Evolutionary conservation across 2,329 filamentous ascomycete species (phyloP), one percentile per base, ranked within the genome.

Genomic region (Trichoderma sp.): DNA sequence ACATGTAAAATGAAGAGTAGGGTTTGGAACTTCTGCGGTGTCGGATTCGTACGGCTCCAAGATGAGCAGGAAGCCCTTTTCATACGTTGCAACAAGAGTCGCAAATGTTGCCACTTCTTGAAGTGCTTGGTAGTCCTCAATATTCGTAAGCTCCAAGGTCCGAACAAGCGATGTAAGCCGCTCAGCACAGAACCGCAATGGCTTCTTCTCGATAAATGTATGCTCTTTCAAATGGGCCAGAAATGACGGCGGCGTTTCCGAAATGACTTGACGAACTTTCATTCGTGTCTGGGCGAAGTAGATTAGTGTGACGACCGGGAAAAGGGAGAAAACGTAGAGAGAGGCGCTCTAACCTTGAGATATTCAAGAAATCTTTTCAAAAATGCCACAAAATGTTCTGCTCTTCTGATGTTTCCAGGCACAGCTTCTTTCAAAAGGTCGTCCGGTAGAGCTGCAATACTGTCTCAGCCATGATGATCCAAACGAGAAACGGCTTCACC

Each of bases 91-190:
- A 25, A 97, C 93, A 0, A 99, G 85, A 0, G 95, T 99, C 10
- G 95, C 95, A 79, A 99, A 99, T 0, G 93, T 97, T 22, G 96
- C 96, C 8, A 99, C 94, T 81, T 99, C 94, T 81, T 99, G 95
- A 1, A 99, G 84, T 6, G 95, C 92, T 73, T 97, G 94, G 76
- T 96, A 99, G 77, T 99, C 96, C 80, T 99, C 95, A 69, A 99
- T 97, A 73, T 96, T 98, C 35, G 94, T 96, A 68, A 99, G 88
- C 78, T 99, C 95, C 17, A 99, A 86, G 0, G 95, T 99, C 68
- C 96, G 87, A 19, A 99, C 94, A 7, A 99, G 88, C 0, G 94
- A 99, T 0, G 95, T 97, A 13, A 99, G 82, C 45, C 95, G 89
- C 79, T 99, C 96, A 0, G 95, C 93, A 76, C 96, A 99, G 78